A percentile compares a stretch with the other conserved stretches of the same genome.
Conservation (phyloP, 2,329 filamentous ascomycete species). For the Rutstroemia sp. region DNA sequence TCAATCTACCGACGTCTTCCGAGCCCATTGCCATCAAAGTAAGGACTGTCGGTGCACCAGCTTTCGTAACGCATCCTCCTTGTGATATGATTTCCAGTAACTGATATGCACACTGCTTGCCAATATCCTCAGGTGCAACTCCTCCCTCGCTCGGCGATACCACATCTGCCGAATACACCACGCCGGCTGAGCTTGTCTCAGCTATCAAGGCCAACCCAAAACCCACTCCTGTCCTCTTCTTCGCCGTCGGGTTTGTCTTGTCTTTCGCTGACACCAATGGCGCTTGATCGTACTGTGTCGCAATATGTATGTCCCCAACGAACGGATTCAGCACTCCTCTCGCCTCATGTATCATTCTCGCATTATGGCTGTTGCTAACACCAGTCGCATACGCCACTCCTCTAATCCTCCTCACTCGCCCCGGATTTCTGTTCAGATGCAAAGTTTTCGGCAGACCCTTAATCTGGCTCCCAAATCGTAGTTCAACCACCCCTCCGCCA, state of each 20-base stretch:
- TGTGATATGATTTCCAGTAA: conserved; percentile 74
- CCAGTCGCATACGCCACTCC: conserved; percentile 93
- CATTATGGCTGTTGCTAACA: conserved; percentile 87
- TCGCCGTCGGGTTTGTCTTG: conserved; percentile 47
- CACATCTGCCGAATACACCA: conserved; percentile 83
- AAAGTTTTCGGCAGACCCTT: conserved; percentile 80
- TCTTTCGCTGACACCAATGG: conserved; percentile 47
- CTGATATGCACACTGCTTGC: conserved; percentile 81
- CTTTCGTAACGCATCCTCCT: conserved; percentile 72
- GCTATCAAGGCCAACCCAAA: conserved; percentile 89
- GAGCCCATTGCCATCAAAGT: conserved; percentile 97
- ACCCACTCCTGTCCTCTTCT: conserved; percentile 71
- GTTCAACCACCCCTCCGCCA: conserved; percentile 86
- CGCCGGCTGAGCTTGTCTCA: conserved; percentile 74
- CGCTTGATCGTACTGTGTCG: conserved; percentile 66
- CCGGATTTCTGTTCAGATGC: conserved; percentile 74
- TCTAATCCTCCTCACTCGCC: conserved; percentile 78
- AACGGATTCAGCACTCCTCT: conserved; percentile 81
- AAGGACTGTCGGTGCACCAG: conserved; percentile 67
- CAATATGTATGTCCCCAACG: conserved; percentile 84
- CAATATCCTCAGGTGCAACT: conserved; percentile 81
- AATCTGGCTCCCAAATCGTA: conserved; percentile 89
- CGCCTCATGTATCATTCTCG: conserved; percentile 86
- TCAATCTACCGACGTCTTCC: conserved; percentile 85
- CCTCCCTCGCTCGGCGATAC: conserved; percentile 69